Base-by-base conservation (phyloP, 2,329 filamentous ascomycete species). In the Monilinia fructigena region DNA sequence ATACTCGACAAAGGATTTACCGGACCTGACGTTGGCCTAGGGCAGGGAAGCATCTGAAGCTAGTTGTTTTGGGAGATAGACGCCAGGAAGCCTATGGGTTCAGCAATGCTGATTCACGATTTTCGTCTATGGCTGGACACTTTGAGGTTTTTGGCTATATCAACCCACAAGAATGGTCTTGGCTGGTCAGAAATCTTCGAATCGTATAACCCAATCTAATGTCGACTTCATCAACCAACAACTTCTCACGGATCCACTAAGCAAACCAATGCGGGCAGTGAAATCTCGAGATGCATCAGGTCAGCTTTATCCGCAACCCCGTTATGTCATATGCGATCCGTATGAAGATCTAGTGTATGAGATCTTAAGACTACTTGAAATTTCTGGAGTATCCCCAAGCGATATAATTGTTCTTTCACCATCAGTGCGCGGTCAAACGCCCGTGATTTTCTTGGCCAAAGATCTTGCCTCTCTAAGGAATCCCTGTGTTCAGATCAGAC, bases 221-320 rank as follows among this genome's bases (percentile, higher is more conserved):
- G 62, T 64, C 5, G 62, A 64, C 31, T 64, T 64, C 6, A 64
- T 64, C 28, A 64, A 64, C 4, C 62, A 64, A 10, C 62, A 64
- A 47, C 62, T 64, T 35, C 50, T 64, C 2, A 55, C 14, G 2
- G 40, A 26, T 38, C 26, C 62, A 16, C 40, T 23, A 11, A 50
- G 52, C 7, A 64, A 56, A 26, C 62, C 53, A 4, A 64, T 64
- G 62, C 62, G 62, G 14, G 62, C 62, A 5, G 53, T 64, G 0
- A 64, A 64, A 56, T 35, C 40, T 0, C 53, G 54, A 28, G 62
- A 64, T 38, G 52, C 52, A 38, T 56, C 40, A 56, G 62, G 62
- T 26, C 62, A 23, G 3, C 62, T 26, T 4, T 56, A 40, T 26
- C 62, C 62, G 18, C 38, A 40, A 56, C 62, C 62, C 20, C 62